These are phyloP conservation scores for Podila horticola DNA, from an alignment of 192 early-diverging fungal genomes.

Conservation along the genomic window DNA sequence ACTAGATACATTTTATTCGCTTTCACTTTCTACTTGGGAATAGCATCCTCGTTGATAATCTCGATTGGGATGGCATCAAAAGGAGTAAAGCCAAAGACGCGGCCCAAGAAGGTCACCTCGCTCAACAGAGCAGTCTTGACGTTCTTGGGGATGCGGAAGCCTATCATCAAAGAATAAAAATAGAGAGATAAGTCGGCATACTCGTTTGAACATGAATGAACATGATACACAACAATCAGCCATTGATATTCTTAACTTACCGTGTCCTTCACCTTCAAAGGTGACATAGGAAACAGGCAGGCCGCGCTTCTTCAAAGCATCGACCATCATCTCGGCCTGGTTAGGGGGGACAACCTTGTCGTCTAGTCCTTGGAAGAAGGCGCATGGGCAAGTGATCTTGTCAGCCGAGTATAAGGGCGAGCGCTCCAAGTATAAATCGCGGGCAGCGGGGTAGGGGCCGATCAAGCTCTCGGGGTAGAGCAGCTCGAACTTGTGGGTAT, in stretches of 20 bases:
- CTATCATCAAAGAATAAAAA: constrained; percentile 13
- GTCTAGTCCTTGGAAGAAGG: constrained; percentile 79
- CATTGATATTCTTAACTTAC: too few relatives aligned
- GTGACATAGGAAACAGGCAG: constrained; percentile 67
- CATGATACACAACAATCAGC: constrained; percentile 27
- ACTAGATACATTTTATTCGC: too few relatives aligned
- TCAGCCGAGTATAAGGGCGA: constrained; percentile 73
- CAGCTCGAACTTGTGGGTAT: constrained; percentile 88
- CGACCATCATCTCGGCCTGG: constrained; percentile 79
- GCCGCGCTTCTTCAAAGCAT: constrained; percentile 69
- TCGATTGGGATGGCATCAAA: constrained; percentile 55
- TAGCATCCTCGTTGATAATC: constrained; percentile 40
- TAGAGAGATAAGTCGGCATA: too few relatives aligned
- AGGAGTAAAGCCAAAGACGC: constrained; percentile 70
- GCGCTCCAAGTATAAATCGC: constrained; percentile 65
- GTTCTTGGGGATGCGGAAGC: constrained; percentile 75
- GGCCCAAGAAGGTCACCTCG: constrained; percentile 76
- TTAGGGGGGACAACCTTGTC: constrained; percentile 83
- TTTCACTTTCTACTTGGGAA: constrained; percentile 7
- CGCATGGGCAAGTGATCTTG: constrained; percentile 67
- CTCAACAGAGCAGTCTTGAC: constrained; percentile 70
- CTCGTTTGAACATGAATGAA: too few relatives aligned
- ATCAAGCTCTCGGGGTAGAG: constrained; percentile 69
- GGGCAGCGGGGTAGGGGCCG: constrained; percentile 66
- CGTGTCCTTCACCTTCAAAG: constrained; percentile 76